Conservation (phyloP, 1,139 yeast species). For the Suhomyces taliae region DNA sequence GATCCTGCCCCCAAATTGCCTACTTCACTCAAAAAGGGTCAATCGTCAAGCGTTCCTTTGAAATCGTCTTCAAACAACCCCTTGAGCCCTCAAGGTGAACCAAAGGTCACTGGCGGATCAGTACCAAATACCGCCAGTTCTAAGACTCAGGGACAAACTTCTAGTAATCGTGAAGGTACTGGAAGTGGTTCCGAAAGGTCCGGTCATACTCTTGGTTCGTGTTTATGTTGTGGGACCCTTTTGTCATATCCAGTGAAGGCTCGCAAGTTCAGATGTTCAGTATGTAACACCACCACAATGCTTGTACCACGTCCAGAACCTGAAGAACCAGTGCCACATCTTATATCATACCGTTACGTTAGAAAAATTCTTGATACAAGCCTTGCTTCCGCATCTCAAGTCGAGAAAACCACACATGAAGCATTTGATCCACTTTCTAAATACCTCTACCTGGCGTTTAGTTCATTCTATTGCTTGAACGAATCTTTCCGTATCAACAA, state of each 20-base stretch:
- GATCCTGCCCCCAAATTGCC: background rate
- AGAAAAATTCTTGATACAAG: slow-evolving; percentile 31
- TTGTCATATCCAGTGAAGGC: slow-evolving; percentile 49
- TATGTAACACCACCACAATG: slow-evolving; percentile 54
- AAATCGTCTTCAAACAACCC: background rate
- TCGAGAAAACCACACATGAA: slow-evolving; percentile 28
- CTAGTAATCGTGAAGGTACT: background rate
- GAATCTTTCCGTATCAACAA: slow-evolving; percentile 44
- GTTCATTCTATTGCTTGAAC: slow-evolving; percentile 42
- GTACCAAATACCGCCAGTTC: background rate
- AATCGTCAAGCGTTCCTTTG: background rate
- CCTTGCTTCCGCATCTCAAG: slow-evolving; percentile 15
- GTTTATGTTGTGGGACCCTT: slow-evolving; percentile 60
- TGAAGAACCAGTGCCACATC: slow-evolving; percentile 14
- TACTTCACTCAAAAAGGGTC: background rate
- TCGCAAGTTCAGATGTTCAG: slow-evolving; percentile 54
- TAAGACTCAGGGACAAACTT: background rate
- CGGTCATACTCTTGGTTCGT: slow-evolving; percentile 1
- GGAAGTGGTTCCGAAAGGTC: background rate
- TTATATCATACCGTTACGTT: slow-evolving; percentile 29
- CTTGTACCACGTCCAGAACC: slow-evolving; percentile 16
- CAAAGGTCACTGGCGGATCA: background rate
- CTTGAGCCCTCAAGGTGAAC: background rate
- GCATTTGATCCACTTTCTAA: slow-evolving; percentile 51
- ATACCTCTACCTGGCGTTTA: slow-evolving; percentile 44